phyloP scores from a whole-genome alignment of 2,329 filamentous ascomycete genomes.

The Periconia sp. region DNA sequence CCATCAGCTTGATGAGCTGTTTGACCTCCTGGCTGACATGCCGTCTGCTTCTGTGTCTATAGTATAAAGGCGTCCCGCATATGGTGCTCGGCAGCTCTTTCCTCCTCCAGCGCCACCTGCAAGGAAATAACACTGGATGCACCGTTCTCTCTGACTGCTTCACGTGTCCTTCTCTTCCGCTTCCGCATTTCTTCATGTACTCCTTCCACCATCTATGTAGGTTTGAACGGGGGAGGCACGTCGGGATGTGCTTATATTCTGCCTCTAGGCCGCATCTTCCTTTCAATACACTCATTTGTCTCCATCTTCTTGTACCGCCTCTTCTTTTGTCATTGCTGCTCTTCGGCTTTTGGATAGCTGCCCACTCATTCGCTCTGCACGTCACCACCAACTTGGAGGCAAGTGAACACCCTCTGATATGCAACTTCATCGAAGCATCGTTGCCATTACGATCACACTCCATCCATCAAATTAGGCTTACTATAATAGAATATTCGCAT shows the following conservation, averaged over 20 bases:
- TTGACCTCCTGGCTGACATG: too few relatives aligned
- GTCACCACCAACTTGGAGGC: conserved; percentile 37
- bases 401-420: conserved; percentile 12
- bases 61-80: too few relatives aligned
- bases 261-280: conserved; percentile 9
- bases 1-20: too few relatives aligned
- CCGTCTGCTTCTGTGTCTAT: too few relatives aligned
- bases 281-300: conserved; percentile 45
- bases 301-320: conserved; percentile 43
- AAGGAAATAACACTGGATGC: too few relatives aligned
- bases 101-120: neutral
- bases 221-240: conserved; percentile 27
- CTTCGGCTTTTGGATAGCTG: conserved; percentile 47
- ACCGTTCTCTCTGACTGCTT: too few relatives aligned
- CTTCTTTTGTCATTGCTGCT: conserved; percentile 47
- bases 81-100: too few relatives aligned
- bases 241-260: conserved; percentile 32
- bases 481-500: conserved; percentile 42
- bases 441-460: neutral
- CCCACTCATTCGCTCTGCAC: conserved; percentile 36
- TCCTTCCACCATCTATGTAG: conserved; percentile 17
- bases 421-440: neutral
- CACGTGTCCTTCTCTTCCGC: conserved; percentile 15
- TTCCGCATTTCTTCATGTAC: conserved; percentile 2
- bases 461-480: conserved; percentile 11